Conservation (phyloP, 1,284 basidiomycete species). For the Gomphus bonarii region DNA sequence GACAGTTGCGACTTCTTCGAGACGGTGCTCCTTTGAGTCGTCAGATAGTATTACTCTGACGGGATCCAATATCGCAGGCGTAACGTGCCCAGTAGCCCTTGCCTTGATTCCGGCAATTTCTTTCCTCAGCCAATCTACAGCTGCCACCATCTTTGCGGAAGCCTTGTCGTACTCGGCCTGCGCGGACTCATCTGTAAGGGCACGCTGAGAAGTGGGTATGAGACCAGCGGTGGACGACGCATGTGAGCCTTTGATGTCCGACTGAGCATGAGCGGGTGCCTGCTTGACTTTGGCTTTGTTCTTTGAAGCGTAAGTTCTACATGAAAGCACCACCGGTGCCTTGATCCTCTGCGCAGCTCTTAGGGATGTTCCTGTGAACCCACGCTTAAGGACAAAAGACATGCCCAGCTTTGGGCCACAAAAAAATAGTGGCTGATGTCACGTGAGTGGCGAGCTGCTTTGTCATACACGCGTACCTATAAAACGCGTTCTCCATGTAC, state of each 20-base stretch:
- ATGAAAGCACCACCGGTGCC: neutral
- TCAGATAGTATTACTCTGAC: slow-evolving; percentile 48
- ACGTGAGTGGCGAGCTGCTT: neutral
- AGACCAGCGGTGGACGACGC: slow-evolving; percentile 35
- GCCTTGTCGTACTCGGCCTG: slow-evolving; percentile 44
- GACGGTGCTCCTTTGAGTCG: slow-evolving; percentile 27
- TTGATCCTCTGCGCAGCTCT: neutral
- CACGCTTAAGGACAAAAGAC: neutral
- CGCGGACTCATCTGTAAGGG: slow-evolving; percentile 35
- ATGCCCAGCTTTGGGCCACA: neutral
- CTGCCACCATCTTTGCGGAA: slow-evolving; percentile 50
- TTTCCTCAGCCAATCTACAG: slow-evolving; percentile 60
- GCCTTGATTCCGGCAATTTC: slow-evolving; percentile 57
- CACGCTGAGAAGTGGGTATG: slow-evolving; percentile 46
- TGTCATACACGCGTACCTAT: neutral
- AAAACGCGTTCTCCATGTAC: neutral
- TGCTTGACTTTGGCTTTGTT: neutral
- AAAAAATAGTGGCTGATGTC: neutral
- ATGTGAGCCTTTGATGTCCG: slow-evolving; percentile 3
- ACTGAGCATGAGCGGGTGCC: neutral
- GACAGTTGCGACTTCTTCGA: slow-evolving; percentile 67
- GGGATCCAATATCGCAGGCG: slow-evolving; percentile 56
- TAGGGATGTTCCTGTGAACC: neutral
- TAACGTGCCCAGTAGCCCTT: slow-evolving; percentile 66
- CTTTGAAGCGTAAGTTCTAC: slow-evolving; percentile 5